These are phyloP conservation scores for Ensete glaucum DNA, from an alignment of 176 grass and related monocot species.

Conservation along the genomic window DNA sequence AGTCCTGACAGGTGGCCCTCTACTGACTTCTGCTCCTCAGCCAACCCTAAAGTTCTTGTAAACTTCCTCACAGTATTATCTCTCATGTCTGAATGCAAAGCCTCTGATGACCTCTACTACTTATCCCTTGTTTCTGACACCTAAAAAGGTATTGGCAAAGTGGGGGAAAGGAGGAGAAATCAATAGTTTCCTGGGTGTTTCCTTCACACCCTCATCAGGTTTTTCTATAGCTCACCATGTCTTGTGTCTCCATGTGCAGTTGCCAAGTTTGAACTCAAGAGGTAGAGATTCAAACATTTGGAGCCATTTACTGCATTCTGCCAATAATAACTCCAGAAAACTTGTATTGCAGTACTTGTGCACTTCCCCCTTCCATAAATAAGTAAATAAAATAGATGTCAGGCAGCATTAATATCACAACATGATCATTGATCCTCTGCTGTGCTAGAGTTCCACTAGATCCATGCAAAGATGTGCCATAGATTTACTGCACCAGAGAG, in stretches of 20 bases:
- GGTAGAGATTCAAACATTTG: not conserved
- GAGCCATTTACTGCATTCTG: not conserved
- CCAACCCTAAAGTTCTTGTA: not conserved
- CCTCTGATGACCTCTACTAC: not conserved
- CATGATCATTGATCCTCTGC: not conserved
- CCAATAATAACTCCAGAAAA: not conserved
- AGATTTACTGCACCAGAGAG: not conserved
- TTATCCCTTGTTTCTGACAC: not conserved
- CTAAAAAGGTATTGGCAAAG: not conserved
- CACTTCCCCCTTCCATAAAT: conserved; percentile 3
- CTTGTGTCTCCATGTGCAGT: conserved; percentile 1
- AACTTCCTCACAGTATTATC: not conserved
- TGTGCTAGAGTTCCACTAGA: not conserved
- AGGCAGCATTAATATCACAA: not conserved
- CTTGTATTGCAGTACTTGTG: not conserved
- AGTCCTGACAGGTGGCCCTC: not conserved
- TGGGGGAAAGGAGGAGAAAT: not conserved
- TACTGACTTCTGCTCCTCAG: not conserved
- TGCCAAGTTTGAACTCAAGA: not conserved
- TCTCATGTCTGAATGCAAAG: not conserved
- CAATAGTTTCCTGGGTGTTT: not conserved
- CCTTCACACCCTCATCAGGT: not conserved
- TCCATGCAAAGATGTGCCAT: not conserved
- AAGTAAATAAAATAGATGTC: not conserved
- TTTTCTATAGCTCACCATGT: not conserved